Percentiles rank a stretch among this genome's conserved stretches.
These are phyloP conservation scores for Penicillium bialowiezense DNA, from an alignment of 495 filamentous ascomycete genomes.

Conservation along the genomic window DNA sequence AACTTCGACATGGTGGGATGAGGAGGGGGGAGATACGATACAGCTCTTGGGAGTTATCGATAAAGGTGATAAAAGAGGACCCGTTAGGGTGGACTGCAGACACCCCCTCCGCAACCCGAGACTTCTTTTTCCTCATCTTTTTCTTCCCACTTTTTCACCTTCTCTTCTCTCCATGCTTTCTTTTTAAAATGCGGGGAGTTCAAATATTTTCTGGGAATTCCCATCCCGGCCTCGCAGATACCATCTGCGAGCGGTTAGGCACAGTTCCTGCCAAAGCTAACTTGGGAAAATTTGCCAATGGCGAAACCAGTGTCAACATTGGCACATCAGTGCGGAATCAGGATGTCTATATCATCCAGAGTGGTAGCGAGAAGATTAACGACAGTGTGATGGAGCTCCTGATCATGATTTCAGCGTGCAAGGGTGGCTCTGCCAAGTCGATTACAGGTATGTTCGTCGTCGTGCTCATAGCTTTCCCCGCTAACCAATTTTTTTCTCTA, in stretches of 20 bases:
- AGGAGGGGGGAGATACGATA: background rate
- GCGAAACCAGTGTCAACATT: slow-evolving; percentile 95
- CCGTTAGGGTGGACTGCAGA: slow-evolving; percentile 15
- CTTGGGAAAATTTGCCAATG: slow-evolving; percentile 75
- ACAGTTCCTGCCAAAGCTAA: slow-evolving; percentile 61
- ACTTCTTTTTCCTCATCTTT: slow-evolving; percentile 18
- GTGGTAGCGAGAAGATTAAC: slow-evolving; percentile 94
- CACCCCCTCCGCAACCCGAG: slow-evolving; percentile 16
- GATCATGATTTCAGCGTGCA: slow-evolving; percentile 98
- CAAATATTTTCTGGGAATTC: slow-evolving; percentile 71
- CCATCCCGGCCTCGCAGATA: slow-evolving; percentile 65
- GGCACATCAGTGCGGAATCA: slow-evolving; percentile 92
- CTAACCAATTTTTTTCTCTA: slow-evolving; percentile 9
- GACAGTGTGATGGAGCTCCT: slow-evolving; percentile 98
- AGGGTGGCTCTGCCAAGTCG: slow-evolving; percentile 93
- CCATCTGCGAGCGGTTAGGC: slow-evolving; percentile 71
- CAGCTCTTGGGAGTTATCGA: background rate
- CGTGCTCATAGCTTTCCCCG: slow-evolving; percentile 15
- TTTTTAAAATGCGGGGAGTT: slow-evolving; percentile 57
- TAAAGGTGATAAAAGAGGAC: background rate
- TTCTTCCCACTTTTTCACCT: slow-evolving; percentile 11
- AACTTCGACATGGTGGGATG: slow-evolving; percentile 57
- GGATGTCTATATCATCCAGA: slow-evolving; percentile 98
- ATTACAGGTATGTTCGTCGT: slow-evolving; percentile 73
- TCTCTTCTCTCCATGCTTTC: slow-evolving; percentile 14